phyloP scores from a whole-genome alignment of 2,329 filamentous ascomycete species.

The Exophiala oligosperma region DNA sequence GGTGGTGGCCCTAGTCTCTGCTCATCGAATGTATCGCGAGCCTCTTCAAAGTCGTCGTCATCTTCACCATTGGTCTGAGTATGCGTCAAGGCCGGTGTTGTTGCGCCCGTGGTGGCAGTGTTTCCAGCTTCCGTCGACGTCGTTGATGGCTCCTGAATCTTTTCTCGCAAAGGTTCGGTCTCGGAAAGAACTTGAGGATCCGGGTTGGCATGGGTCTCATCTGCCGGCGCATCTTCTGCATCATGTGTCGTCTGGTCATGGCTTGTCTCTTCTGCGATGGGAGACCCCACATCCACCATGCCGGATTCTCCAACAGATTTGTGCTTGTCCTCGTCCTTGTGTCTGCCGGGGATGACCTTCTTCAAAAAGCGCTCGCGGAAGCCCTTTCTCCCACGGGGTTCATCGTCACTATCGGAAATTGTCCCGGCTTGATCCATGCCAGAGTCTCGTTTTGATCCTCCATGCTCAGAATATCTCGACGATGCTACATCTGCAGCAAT shows the following conservation, averaged over 20 bases:
- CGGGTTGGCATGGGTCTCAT: constrained; percentile 9
- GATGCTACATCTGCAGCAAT: constrained; percentile 25
- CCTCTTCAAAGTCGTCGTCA: constrained; percentile 30
- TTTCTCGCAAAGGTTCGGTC: constrained; percentile 15
- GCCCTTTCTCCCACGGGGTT: constrained; percentile 24
- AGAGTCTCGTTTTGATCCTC: constrained; percentile 18
- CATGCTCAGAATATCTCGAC: constrained; percentile 18
- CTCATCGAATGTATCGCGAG: constrained; percentile 29
- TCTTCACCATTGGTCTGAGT: constrained; percentile 17
- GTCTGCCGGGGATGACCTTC: constrained; percentile 23
- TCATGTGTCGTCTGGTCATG: background rate
- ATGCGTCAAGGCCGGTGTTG: constrained; percentile 19
- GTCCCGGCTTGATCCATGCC: constrained; percentile 14
- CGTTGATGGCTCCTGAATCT: constrained; percentile 20
- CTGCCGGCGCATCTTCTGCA: background rate
- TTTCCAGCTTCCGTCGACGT: constrained; percentile 14
- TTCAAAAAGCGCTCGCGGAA: constrained; percentile 24
- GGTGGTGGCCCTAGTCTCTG: constrained; percentile 13
- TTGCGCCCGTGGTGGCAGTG: constrained; percentile 15
- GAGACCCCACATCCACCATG: constrained; percentile 1
- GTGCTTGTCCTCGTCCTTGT: constrained; percentile 18
- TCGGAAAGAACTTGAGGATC: constrained; percentile 2
- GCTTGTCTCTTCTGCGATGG: constrained; percentile 5
- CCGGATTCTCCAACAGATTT: constrained; percentile 1
- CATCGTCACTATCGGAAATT: constrained; percentile 18